Base-by-base conservation (phyloP, 495 filamentous ascomycete genomes). In the Bathelium albidoporum region DNA sequence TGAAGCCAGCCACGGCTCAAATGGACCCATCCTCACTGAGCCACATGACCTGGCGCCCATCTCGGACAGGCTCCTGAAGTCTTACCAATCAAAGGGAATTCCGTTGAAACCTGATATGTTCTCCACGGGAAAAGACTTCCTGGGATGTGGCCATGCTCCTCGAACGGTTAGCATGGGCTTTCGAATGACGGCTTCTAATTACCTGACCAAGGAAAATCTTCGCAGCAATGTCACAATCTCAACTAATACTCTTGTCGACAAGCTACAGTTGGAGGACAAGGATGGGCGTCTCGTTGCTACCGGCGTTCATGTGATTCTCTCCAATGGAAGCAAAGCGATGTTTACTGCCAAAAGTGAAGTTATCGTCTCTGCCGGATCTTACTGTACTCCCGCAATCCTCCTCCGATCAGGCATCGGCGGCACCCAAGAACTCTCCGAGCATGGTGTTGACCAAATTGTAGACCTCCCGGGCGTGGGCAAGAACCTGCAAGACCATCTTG, bases 71-170 rank as follows among this genome's bases (percentile, higher is more conserved):
- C 52, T 67, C 16, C 63, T 64, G 62, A 61, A 67, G 36, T 62
- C 65, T 18, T 60, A 59, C 24, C 61, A 67, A 18, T 78, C 75
- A 1, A 62, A 77, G 53, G 80, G 78, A 10, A 64, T 83, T n/a
- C 75, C 76, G 1, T 70, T 77, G 2, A 70, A 45, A 67, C 16
- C 39, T 58, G 26, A 64, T 36, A 16, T 58, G 65, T 31, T 60
- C 60, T 3, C 26, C n/a, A 64, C 70, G 20, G 69, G 68, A 41
- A 63, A 72, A 29, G 44, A 1, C 14, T 64, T 78, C 2, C 77
- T 81, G 41, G 80, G 81, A 3, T 82, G 80, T 64, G 81, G 81
- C 32, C 80, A 81, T 71, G 78, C 67, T 0, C 73, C 75, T 26
- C 74, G 80, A 34, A 81, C 81, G 3, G 49, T 43, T 22, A 5